Conservation (phyloP, 2,329 filamentous ascomycete genomes). For the Geosmithia morbida region DNA sequence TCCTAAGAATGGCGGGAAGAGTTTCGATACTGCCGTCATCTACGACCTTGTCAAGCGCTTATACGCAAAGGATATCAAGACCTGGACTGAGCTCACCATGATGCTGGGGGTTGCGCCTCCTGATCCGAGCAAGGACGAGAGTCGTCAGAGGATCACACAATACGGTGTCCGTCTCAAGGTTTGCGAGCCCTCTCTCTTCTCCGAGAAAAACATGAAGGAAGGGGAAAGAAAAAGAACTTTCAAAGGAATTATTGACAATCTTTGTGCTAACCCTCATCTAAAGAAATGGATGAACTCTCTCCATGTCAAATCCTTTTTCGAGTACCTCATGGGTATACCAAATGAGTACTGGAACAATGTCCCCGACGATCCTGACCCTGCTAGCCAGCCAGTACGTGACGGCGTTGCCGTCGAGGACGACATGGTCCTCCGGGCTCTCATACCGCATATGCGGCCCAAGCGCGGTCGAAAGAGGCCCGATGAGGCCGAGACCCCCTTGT, state of each 20-base stretch:
- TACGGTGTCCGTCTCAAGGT: constrained; percentile 89
- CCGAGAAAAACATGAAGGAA: neutral
- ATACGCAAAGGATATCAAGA: constrained; percentile 74
- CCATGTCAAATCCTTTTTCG: constrained; percentile 91
- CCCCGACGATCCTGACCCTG: constrained; percentile 47
- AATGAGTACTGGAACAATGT: constrained; percentile 72
- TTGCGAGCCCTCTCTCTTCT: constrained; percentile 7
- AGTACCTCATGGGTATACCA: constrained; percentile 65
- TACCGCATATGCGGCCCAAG: constrained; percentile 59
- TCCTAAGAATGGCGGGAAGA: constrained; percentile 78
- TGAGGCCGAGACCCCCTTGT: constrained; percentile 37
- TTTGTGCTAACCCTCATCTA: constrained; percentile 20
- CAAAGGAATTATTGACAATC: no score
- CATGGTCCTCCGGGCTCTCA: constrained; percentile 67
- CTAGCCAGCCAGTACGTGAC: constrained; percentile 55
- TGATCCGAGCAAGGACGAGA: constrained; percentile 69
- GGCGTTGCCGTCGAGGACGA: constrained; percentile 79
- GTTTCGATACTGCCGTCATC: constrained; percentile 63
- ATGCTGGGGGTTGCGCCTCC: constrained; percentile 82
- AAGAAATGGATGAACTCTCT: constrained; percentile 91
- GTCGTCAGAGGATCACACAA: constrained; percentile 86
- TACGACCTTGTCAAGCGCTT: constrained; percentile 69
- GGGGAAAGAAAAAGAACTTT: constrained; percentile 1
- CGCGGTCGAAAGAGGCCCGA: constrained; percentile 49
- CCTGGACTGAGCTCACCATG: constrained; percentile 78